Base-by-base conservation (phyloP, 345 rosid genomes). In the Eucalyptus microcorys region DNA sequence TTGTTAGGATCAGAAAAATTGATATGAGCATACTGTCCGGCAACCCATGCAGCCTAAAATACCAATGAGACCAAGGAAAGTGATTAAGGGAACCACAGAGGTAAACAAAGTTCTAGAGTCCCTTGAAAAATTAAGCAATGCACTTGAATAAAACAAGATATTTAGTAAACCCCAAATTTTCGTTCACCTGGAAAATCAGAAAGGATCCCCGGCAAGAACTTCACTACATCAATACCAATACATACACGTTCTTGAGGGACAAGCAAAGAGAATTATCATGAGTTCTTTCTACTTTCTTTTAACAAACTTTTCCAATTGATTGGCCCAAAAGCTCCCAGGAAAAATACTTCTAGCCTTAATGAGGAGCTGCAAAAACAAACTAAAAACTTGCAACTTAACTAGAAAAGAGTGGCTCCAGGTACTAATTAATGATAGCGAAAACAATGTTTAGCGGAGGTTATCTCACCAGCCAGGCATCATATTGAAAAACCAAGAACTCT, bases 41-140 rank as follows among this genome's bases (percentile, higher is more conserved):
- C 99, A 91, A 98, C 99, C 99, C 99, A 97, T 22, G 99, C 99
- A 22, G 99, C 99, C 99, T 97, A 89, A 50, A 34, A 50, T 37
- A 76, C 42, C 34, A 59, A 87, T 22, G 64, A 55, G n/a, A 24
- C 8, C 30, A 89, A 81, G 14, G 68, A 87, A 79, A 80, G 24
- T 24, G 76, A 37, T 24, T 49, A 86, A 76, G 22, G 79, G 17
- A 90, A 49, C 22, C 90, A 87, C 80, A 32, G 40, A 79, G 66
- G 88, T 42, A 91, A 76, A 76, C 27, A 76, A 76, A 37, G 47
- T 76, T 76, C 8, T 76, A 76, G 83, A 37, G 47, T 40, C 47
- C 21, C 30, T 40, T 76, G 83, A 76, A 76, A 21, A 76, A 76
- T 40, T 11, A 76, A 40, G 84, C 30, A 76, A 37, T 40, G 84